Evolutionary conservation across 208 protist species (phyloP), one percentile per base, ranked within the genome.

Genomic region (Trypanosoma lewisi): DNA sequence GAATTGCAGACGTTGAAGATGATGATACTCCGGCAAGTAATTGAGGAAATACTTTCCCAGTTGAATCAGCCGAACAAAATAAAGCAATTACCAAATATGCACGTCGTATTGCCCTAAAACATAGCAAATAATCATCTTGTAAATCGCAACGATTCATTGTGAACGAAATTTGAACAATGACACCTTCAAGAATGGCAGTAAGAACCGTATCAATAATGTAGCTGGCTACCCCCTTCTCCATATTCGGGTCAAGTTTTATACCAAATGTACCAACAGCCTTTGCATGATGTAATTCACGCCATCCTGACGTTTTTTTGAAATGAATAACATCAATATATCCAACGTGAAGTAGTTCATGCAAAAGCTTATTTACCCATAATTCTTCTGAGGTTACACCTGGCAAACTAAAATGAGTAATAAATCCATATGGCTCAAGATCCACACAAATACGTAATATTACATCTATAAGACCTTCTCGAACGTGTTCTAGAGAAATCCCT

Each of bases 231-330:
- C 39, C n/a, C 4, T 41, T 45, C 27, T 28, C 47, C 0, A 66
- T 6, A 57, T 16, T 57, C 16, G 36, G 14, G 23, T 59, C 45
- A 58, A 71, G 30, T 28, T 55, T 14, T 25, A 68, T 27, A 30
- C 47, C 28, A 48, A n/a, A 17, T 19, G 34, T 62, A 16, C 50
- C 50, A 39, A 77, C 78, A 14, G 78, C 73, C 4, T 68, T 58
- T 0, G 78, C 55, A 63, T 80, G 63, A 69, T 87, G 83, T 50
- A 93, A 64, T 78, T 93, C 87, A 47, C 39, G 57, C 87, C 87
- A 93, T 14, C 63, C 67, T 11, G 76, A 70, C 0, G 81, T 90
- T 21, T 73, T 82, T 62, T 90, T 85, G 50, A 74, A 82, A 33
- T 63, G 60, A 23, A 83, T 67, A 16, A 83, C 68, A 63, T 93